phyloP scores from a whole-genome alignment of 805 yeast species.

The Wickerhamiella parazyma region DNA sequence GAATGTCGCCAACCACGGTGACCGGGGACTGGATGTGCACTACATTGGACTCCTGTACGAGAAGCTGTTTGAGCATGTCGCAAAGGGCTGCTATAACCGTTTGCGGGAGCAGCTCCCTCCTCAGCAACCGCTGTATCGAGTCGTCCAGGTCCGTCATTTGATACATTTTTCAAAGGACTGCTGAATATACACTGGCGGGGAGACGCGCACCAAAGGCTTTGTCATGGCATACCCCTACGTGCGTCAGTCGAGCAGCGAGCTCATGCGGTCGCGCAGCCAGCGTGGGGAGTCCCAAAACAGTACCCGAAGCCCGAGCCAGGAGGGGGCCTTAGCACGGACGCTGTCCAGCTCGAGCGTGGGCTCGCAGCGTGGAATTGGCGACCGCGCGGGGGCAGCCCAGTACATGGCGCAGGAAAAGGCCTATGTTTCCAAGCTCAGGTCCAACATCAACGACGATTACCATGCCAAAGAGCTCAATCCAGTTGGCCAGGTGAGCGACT shows the following conservation, averaged over 20 bases:
- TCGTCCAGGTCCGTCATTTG: slow-evolving; percentile 37
- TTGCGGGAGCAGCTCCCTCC: slow-evolving; percentile 56
- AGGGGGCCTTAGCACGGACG: neutral
- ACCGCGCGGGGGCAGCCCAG: slow-evolving; percentile 25
- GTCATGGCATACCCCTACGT: slow-evolving; percentile 8
- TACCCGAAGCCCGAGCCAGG: neutral
- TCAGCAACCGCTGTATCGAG: slow-evolving; percentile 53
- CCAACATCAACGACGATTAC: slow-evolving; percentile 49
- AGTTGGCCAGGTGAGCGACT: slow-evolving; percentile 14
- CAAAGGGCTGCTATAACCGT: slow-evolving; percentile 59
- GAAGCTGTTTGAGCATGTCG: slow-evolving; percentile 65
- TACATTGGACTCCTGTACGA: slow-evolving; percentile 73
- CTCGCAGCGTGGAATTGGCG: neutral
- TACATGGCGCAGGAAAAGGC: slow-evolving; percentile 53
- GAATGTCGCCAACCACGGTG: slow-evolving; percentile 94
- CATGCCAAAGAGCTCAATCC: slow-evolving; percentile 22
- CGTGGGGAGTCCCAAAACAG: neutral
- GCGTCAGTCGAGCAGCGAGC: slow-evolving; percentile 8
- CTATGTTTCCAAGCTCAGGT: slow-evolving; percentile 48
- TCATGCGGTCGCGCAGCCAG: neutral
- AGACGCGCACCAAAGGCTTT: neutral
- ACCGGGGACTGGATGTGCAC: slow-evolving; percentile 75
- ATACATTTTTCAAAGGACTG: neutral
- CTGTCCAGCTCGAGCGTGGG: neutral
- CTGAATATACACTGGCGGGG: no score